Evolutionary conservation across 2,329 filamentous ascomycete species (phyloP).

Genomic region (Trichoderma sp.): DNA sequence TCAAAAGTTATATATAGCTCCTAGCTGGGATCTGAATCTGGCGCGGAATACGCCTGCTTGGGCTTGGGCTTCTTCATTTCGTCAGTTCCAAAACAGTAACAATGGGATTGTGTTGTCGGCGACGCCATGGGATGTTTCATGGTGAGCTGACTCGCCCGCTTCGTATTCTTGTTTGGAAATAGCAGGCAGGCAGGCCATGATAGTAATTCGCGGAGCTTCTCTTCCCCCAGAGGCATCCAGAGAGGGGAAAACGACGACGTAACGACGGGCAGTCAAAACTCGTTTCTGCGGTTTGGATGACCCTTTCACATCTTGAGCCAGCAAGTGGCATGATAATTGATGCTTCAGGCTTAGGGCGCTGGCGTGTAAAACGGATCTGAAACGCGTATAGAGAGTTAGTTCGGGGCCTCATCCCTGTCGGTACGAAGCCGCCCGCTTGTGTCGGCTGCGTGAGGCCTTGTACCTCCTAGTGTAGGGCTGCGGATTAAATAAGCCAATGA

Average conservation of each 20-base stretch:
- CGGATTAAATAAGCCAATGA: not conserved
- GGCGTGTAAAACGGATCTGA: constrained; percentile 15
- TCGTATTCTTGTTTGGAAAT: not conserved
- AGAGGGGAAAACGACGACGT: not conserved
- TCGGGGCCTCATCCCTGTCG: not conserved
- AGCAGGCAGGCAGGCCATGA: not conserved
- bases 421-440: not conserved
- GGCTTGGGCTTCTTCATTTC: not conserved
- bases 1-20: constrained; percentile 8
- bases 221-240: not conserved
- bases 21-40: constrained; percentile 7
- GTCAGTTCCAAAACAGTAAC: not conserved
- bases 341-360: constrained; percentile 6
- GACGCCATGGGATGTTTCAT: constrained; percentile 1
- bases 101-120: not conserved
- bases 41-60: not conserved
- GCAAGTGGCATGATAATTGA: constrained; percentile 10
- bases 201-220: not conserved
- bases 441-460: not conserved
- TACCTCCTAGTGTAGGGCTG: constrained; percentile 15
- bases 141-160: constrained; percentile 1
- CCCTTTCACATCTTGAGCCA: constrained; percentile 2
- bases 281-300: constrained; percentile 3
- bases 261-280: not conserved
- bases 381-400: constrained; percentile 2